Conservation (phyloP, 495 filamentous ascomycete species). For the Pseudoneurospora amorphoporcata region DNA sequence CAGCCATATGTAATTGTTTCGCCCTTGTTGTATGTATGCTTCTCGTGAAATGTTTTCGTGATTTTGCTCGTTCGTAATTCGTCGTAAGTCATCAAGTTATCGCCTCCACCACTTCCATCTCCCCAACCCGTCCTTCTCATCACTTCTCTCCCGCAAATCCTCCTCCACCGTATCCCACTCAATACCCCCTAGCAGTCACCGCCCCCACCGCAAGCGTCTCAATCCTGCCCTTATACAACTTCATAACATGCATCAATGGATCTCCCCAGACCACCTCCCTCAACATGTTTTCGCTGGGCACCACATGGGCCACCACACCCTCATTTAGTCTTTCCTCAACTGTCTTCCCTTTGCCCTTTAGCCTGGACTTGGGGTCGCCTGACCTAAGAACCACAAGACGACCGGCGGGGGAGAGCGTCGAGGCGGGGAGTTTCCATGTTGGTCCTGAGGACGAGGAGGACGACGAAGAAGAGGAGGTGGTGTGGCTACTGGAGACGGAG, state of each 20-base stretch:
- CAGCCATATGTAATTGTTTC: not conserved
- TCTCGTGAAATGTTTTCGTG: not conserved
- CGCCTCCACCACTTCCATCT: not conserved
- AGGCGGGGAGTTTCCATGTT: slow-evolving; percentile 52
- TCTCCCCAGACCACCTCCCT: slow-evolving; percentile 65
- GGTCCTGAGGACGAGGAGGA: slow-evolving; percentile 6
- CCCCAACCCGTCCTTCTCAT: not conserved
- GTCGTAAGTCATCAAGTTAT: not conserved
- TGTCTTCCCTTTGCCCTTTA: slow-evolving; percentile 25
- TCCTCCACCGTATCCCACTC: not conserved
- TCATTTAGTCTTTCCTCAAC: slow-evolving; percentile 34
- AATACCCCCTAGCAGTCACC: slow-evolving; percentile 42
- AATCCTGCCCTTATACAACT: slow-evolving; percentile 57
- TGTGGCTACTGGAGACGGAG: not conserved
- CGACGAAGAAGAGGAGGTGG: not conserved
- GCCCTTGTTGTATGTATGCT: not conserved
- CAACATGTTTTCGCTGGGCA: slow-evolving; percentile 50
- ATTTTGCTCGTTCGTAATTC: not conserved
- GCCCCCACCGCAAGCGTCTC: slow-evolving; percentile 57
- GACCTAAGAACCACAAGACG: slow-evolving; percentile 53
- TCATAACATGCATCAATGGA: slow-evolving; percentile 70
- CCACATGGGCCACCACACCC: slow-evolving; percentile 49
- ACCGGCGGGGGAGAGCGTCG: slow-evolving; percentile 55
- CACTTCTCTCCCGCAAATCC: not conserved
- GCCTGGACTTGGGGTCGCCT: slow-evolving; percentile 20